phyloP scores from a whole-genome alignment of 371 early-diverging fungal species.

The Modicella reniformis region DNA sequence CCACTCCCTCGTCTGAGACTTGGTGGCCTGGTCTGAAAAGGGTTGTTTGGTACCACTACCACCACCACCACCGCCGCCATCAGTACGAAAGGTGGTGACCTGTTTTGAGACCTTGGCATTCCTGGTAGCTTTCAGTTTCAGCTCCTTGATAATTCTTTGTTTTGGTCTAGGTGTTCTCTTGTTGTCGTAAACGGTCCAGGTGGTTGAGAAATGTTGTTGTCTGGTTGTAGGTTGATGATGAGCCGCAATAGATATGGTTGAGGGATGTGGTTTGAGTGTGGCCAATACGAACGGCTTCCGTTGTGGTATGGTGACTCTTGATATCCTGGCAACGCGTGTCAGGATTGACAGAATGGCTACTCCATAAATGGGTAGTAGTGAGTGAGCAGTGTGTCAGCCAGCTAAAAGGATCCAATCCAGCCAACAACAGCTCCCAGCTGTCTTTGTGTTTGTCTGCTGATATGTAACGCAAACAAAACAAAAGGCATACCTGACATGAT shows the following conservation, averaged over 20 bases:
- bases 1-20: conserved; percentile 30
- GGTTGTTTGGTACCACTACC: conserved; percentile 11
- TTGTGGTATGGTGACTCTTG: no score
- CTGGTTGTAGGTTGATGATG: background rate
- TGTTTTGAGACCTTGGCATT: background rate
- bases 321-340: background rate
- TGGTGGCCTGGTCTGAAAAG: conserved; percentile 6
- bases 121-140: conserved; percentile 26
- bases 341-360: background rate
- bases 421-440: no score
- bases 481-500: background rate
- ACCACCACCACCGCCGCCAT: background rate
- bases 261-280: background rate
- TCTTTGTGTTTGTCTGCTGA: no score
- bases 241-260: background rate
- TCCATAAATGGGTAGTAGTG: background rate
- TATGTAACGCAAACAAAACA: no score
- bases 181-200: conserved; percentile 23
- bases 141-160: conserved; percentile 42
- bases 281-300: no score
- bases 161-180: conserved; percentile 49
- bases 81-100: background rate
- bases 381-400: background rate
- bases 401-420: no score
- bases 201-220: conserved; percentile 26